These are phyloP conservation scores for Trypanosoma vivax DNA, from an alignment of 208 protist genomes.

Conservation along the genomic window DNA sequence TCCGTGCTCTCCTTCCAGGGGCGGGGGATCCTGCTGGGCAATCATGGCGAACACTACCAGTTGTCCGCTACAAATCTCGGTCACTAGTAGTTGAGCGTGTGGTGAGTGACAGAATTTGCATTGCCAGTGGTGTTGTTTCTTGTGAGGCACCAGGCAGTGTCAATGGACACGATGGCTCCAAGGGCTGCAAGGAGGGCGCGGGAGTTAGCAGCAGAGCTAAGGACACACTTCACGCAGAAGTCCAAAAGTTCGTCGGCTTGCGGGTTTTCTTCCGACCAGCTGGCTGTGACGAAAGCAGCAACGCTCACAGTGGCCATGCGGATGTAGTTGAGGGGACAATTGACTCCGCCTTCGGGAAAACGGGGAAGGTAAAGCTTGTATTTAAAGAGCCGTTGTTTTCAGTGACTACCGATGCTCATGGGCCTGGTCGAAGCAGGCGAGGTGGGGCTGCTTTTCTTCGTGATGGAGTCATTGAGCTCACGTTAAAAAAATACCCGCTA, in stretches of 20 bases:
- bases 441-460: background rate
- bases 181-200: background rate
- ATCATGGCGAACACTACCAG: conserved; percentile 43
- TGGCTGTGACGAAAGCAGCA: background rate
- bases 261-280: conserved; percentile 37
- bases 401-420: background rate
- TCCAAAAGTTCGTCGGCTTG: conserved; percentile 67
- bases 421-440: conserved; percentile 17
- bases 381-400: conserved; percentile 52
- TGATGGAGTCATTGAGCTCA: conserved; percentile 36
- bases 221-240: conserved; percentile 47
- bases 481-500: conserved; percentile 62
- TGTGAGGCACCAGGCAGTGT: background rate
- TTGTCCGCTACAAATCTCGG: conserved; percentile 44
- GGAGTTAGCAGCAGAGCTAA: conserved; percentile 19
- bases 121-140: conserved; percentile 53
- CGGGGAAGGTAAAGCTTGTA: conserved; percentile 65
- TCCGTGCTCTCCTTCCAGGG: conserved; percentile 25
- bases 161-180: background rate
- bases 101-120: conserved; percentile 57
- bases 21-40: background rate
- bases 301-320: background rate
- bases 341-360: conserved; percentile 79
- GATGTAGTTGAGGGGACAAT: conserved; percentile 29
- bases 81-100: conserved; percentile 57